A percentile compares a stretch with the other conserved stretches of the same genome.
Conservation (phyloP, 148 eudicot genomes). For the Agrostemma githago region DNA sequence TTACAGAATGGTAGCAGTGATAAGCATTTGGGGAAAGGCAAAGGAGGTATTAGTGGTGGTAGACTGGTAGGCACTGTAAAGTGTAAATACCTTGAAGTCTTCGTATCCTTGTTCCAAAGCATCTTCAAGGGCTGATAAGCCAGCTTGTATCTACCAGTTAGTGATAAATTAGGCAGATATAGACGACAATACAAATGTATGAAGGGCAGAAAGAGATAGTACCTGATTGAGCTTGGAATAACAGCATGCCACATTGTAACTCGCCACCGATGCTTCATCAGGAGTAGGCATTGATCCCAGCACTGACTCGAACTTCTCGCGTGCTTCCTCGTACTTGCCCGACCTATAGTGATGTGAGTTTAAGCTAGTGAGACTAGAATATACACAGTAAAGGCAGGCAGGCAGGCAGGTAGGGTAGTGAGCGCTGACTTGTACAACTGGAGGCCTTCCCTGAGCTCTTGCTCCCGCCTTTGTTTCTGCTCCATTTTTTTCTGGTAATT, state of each 20-base stretch:
- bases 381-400: background rate
- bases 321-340: slow-evolving; percentile 78
- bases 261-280: slow-evolving; percentile 76
- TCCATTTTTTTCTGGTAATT: slow-evolving; percentile 72
- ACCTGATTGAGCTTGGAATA: slow-evolving; percentile 93
- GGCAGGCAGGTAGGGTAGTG: background rate
- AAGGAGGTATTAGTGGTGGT: background rate
- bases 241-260: slow-evolving; percentile 95
- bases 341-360: slow-evolving; percentile 31
- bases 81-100: slow-evolving; percentile 67
- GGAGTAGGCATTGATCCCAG: slow-evolving; percentile 77
- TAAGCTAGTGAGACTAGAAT: too few relatives aligned
- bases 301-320: slow-evolving; percentile 86
- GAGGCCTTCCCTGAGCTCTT: slow-evolving; percentile 81
- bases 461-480: slow-evolving; percentile 64
- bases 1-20: background rate
- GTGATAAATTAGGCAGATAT: background rate
- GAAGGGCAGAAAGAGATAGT: background rate
- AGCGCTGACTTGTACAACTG: slow-evolving; percentile 60
- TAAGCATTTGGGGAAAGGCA: background rate
- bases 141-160: slow-evolving; percentile 67
- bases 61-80: background rate
- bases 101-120: slow-evolving; percentile 83
- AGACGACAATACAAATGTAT: background rate
- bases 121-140: slow-evolving; percentile 92